Evolutionary conservation across 2,329 filamentous ascomycete genomes (phyloP), one percentile per base, ranked within the genome.

Genomic region (Boeremia lycopersici): DNA sequence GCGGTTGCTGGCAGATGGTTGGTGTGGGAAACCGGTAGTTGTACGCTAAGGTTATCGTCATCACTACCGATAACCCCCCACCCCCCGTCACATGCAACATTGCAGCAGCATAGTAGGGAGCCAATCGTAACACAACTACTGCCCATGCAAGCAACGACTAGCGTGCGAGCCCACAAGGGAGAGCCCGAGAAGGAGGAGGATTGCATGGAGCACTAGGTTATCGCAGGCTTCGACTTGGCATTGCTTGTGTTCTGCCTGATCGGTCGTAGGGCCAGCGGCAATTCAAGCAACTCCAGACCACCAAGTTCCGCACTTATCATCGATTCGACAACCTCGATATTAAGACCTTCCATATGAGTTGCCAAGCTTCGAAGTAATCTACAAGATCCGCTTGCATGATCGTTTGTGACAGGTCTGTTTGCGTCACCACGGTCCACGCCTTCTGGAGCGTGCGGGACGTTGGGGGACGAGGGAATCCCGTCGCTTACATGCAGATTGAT

Each of bases 401-500:
- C 45, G 33, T 34, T 53, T 60, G 23, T 33, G 57, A 51, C 54
- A 60, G 50, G 57, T 60, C 39, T 38, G 26, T 49, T 23, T 28
- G 47, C 41, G 39, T 39, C 45, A 42, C 29, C 10, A n/a, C n/a
- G n/a, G n/a, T n/a, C n/a, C n/a, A 17, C 25, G 38, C 49, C n/a
- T 31, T 11, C 19, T 26, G 17, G 19, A 17, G 34, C 17, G 25
- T 43, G 23, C 39, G 30, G 33, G 23, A 34, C 30, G 9, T 25
- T 26, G n/a, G n/a, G 23, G 17, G 17, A 31, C 50, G 36, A 26
- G 50, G 43, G 8, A 28, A 12, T 13, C 41, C 26, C 15, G 5
- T 44, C 23, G 17, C 31, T 44, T 30, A 19, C 15, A 6, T 34
- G 45, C 45, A 40, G 45, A 45, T 49, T 23, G 8, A 45, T 41